Conservation (phyloP, 345 rosid species). For the Citrus trifoliata region DNA sequence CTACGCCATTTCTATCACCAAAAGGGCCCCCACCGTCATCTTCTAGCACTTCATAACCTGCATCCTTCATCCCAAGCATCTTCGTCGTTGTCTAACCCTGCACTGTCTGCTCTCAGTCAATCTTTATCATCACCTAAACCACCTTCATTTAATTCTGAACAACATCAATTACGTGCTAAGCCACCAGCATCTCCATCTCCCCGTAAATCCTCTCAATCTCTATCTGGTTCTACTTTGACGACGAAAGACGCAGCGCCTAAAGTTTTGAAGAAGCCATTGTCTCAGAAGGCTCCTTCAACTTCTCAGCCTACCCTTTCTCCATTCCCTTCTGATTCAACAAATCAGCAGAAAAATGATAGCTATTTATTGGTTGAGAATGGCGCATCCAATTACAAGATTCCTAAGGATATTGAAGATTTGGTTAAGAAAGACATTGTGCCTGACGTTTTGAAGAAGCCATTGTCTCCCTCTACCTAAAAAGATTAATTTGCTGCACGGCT, state of each 20-base stretch:
- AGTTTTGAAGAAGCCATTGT: neutral
- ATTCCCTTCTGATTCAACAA: neutral
- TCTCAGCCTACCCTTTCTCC: conserved; percentile 12
- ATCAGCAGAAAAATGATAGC: neutral
- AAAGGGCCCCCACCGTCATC: neutral
- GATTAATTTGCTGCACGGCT: conserved; percentile 26
- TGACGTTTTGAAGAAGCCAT: conserved; percentile 10
- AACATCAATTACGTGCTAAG: neutral
- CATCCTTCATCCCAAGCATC: neutral
- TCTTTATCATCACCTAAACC: neutral
- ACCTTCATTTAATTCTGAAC: neutral
- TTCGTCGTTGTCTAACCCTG: neutral
- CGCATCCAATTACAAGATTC: conserved; percentile 17
- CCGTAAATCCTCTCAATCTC: conserved; percentile 1
- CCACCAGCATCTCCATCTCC: neutral
- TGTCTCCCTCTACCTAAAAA: conserved; percentile 24
- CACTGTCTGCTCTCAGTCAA: neutral
- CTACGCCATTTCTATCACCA: neutral
- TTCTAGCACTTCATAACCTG: neutral
- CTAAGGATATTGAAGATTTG: conserved; percentile 12
- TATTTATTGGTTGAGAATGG: conserved; percentile 8
- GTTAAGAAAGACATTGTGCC: conserved; percentile 24
- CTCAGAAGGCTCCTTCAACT: neutral
- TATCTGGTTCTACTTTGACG: neutral
- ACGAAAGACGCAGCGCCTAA: too few species aligned